Percentiles rank a stretch among this genome's conserved stretches.
Evolutionary conservation across 805 yeast species (phyloP).

Genomic region (Scheffersomyces coipomensis): DNA sequence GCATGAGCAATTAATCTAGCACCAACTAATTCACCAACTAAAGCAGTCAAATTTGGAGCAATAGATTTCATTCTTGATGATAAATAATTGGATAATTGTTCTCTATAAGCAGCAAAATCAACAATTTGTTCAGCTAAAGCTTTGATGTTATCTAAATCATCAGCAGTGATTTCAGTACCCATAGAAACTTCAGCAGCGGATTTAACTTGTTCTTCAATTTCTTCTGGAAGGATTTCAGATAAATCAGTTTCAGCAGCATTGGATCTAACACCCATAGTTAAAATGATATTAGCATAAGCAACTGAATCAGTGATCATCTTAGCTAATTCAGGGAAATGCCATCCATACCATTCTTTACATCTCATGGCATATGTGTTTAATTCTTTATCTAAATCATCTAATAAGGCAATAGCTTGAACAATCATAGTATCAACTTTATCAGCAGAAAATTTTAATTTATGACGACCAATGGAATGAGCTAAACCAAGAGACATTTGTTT

Average conservation of each 20-base stretch:
- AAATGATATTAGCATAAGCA: conserved; percentile 91
- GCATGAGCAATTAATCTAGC: conserved; percentile 98
- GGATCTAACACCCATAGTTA: conserved; percentile 91
- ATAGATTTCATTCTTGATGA: conserved; percentile 96
- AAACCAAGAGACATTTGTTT: conserved; percentile 96
- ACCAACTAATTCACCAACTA: conserved; percentile 97
- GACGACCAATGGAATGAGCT: conserved; percentile 98
- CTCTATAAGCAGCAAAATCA: conserved; percentile 94
- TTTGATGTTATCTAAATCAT: conserved; percentile 83
- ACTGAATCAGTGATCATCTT: conserved; percentile 94
- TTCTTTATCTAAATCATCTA: conserved; percentile 97
- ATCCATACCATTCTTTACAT: conserved; percentile 99
- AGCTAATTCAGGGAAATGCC: conserved; percentile 99
- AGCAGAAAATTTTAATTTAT: conserved; percentile 94
- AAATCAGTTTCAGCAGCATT: conserved; percentile 87
- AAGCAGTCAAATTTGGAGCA: conserved; percentile 94
- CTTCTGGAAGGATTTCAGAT: conserved; percentile 49
- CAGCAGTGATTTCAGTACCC: conserved; percentile 98
- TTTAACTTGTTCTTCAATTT: conserved; percentile 62
- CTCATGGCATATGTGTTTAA: conserved; percentile 98
- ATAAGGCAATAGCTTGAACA: conserved; percentile 95
- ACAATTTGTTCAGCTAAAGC: conserved; percentile 95
- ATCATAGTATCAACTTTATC: conserved; percentile 99
- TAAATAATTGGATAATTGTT: conserved; percentile 88
- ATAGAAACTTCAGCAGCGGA: conserved; percentile 97